Evolutionary conservation across 1,284 basidiomycete genomes (phyloP), one percentile per base, ranked within the genome.

Genomic region (Heterobasidion occidentale): DNA sequence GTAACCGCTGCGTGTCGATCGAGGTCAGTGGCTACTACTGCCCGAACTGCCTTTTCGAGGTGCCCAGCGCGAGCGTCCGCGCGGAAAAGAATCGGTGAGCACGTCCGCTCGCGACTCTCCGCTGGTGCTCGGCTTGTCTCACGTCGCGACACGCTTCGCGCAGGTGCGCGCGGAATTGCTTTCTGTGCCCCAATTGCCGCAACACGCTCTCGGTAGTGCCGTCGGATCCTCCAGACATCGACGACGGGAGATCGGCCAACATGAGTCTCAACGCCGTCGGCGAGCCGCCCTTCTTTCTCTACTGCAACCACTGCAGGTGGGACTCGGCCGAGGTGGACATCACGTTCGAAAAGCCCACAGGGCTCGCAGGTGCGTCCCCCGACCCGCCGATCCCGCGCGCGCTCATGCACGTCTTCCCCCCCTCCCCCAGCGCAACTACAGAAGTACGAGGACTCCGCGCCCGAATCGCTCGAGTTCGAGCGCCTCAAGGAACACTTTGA

Each of bases 41-140:
- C 67, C 97, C 97, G 20, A 95, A 96, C 70, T 99, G 97, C 69
- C 78, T 98, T n/a, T 99, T 99, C 70, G 97, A 99, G 66, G 96
- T 99, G 4, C 97, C 96, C 0, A 92, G 89, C 65, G 94, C 97
- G 2, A 96, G 92, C 65, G 94, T 99, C 8, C 81, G 95, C 59
- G 92, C 88, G 7, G 95, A 99, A 72, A 95, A 94, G 79, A 98
- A 97, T 66, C 81, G 94, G 90, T 91, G 60, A 56, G 72, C 65
- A 45, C 50, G 44, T 7, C 48, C 3, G 20, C 34, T 45, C 36
- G 36, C n/a, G 17, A 8, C 14, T 15, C 36, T n/a, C 6, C 17
- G 8, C 14, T 9, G 6, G 8, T 14, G n/a, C 36, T 48, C 36
- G 38, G 54, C 51, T 50, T n/a, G 27, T 48, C 45, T 27, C 27